A percentile compares a stretch with the other conserved stretches of the same genome.
phyloP scores from a whole-genome alignment of 1,284 basidiomycete species.

The Puccinia sorghi region DNA sequence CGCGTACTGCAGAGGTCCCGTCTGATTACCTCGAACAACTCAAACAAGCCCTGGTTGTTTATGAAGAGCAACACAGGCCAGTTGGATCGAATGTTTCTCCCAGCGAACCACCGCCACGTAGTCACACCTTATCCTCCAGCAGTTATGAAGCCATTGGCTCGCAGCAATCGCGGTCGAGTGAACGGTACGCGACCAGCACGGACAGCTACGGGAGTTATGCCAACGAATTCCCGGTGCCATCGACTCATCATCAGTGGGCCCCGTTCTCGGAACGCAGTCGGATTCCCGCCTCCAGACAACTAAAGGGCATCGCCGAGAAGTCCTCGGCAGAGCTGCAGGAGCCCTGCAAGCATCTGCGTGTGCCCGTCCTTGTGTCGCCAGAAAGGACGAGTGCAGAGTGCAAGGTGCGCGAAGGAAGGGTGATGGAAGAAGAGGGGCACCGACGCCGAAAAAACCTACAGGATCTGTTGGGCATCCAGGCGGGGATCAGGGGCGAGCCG shows the following conservation, averaged over 20 bases:
- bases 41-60: background rate
- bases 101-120: background rate
- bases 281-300: slow-evolving; percentile 4
- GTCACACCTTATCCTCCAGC: background rate
- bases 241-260: background rate
- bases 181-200: background rate
- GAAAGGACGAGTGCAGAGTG: no score
- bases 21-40: background rate
- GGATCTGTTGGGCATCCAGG: no score
- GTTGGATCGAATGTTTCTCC: background rate
- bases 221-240: background rate
- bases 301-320: background rate
- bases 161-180: background rate
- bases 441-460: no score
- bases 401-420: no score
- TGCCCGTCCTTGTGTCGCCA: no score
- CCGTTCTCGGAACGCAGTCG: slow-evolving; percentile 19
- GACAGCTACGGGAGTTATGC: background rate
- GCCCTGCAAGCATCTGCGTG: background rate
- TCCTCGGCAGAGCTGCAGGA: background rate
- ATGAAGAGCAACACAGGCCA: background rate
- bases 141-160: background rate
- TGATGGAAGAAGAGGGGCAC: no score
- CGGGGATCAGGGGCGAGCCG: no score
- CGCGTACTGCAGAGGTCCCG: background rate